Evolutionary conservation across 2,329 filamentous ascomycete genomes (phyloP), one percentile per base, ranked within the genome.

Genomic region (Macrophomina tecta): DNA sequence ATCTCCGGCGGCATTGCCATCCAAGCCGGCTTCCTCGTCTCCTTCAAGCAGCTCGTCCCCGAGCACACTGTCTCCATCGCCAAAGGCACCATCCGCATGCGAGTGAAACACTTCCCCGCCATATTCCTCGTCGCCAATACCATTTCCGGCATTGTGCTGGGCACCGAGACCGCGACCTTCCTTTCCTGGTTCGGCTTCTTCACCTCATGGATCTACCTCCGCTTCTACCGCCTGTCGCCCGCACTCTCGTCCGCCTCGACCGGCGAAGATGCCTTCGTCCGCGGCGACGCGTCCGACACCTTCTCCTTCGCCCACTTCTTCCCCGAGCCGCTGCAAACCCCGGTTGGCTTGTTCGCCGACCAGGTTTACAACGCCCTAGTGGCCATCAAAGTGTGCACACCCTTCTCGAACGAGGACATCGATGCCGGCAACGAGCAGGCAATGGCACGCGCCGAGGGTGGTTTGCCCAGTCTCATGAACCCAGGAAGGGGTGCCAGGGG

Each of bases 231-330:
- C 81, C 81, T 84, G 66, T 87, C 90, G 67, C 85, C 82, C n/a
- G 86, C 84, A 68, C 79, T 85, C 5, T 84, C 85, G 0, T 84
- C 84, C 0, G 82, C 84, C 2, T 82, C 83, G 4, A 87, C 84
- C 7, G 83, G 83, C 58, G 82, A 84, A 63, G 80, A 76, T 5
- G 77, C 80, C 7, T 81, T 82, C 8, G 87, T 97, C 72, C 91
- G 90, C 70, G 95, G 95, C 69, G 95, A 99, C 78, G 92, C 95
- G 42, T 96, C 92, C 78, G 95, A 99, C 79, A 97, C 94, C 0
- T 99, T 99, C 76, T 91, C 94, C 7, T 97, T 99, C 77, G 90
- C 93, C 70, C 93, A 95, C 73, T 97, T 99, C 83, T 98, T 98
- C 82, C 95, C 95, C 0, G 91, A 91, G 58, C 88, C 90, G 3